Evolutionary conservation across 345 rosid species (phyloP).

Genomic region (Alliaria petiolata): DNA sequence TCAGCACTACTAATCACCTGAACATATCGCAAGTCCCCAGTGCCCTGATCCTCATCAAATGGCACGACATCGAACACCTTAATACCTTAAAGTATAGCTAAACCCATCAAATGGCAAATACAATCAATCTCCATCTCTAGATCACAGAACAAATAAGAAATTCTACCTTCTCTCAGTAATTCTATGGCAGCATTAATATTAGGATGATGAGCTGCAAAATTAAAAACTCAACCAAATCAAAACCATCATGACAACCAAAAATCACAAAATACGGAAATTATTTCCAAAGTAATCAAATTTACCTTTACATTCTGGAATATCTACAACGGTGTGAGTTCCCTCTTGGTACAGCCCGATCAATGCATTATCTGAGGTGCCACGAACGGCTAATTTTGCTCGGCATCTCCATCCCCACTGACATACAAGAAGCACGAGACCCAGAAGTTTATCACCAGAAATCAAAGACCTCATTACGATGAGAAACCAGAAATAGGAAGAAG

Average conservation of each 20-base stretch:
- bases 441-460: not conserved
- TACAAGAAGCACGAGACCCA: constrained; percentile 8
- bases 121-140: not conserved
- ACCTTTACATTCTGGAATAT: constrained; percentile 90
- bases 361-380: constrained; percentile 64
- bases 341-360: constrained; percentile 86
- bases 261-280: not conserved
- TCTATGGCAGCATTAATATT: constrained; percentile 80
- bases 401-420: constrained; percentile 93
- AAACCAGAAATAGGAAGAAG: not conserved
- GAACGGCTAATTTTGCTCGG: constrained; percentile 85
- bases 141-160: not conserved
- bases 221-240: not conserved
- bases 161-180: constrained; percentile 69
- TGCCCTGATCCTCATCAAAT: constrained; percentile 75
- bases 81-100: constrained; percentile 47
- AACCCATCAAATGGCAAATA: not conserved
- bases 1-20: constrained; percentile 55
- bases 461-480: not conserved
- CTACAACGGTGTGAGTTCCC: constrained; percentile 79
- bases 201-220: constrained; percentile 83
- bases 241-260: not conserved
- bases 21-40: constrained; percentile 84
- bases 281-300: not conserved
- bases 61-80: constrained; percentile 61